A percentile compares a stretch with the other conserved stretches of the same genome.
Conservation (phyloP, 305 asterid species). For the Coffea humblotiana region DNA sequence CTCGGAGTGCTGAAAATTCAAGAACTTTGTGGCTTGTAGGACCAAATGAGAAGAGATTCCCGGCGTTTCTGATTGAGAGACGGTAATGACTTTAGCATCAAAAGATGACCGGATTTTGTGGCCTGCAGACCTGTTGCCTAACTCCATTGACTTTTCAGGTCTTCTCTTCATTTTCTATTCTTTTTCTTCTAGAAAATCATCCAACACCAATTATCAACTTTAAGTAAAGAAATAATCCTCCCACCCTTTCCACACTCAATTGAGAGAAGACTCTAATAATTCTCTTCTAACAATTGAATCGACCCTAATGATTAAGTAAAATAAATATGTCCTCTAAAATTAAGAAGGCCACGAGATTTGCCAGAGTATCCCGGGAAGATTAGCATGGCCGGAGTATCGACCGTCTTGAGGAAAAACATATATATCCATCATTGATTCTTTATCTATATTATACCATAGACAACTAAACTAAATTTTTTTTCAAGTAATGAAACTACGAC, state of each 20-base stretch:
- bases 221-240: too few relatives aligned
- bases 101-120: not conserved
- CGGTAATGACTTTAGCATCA: slow-evolving; percentile 1
- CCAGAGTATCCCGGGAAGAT: too few relatives aligned
- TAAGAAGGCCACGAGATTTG: too few relatives aligned
- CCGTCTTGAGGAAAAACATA: not conserved
- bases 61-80: slow-evolving; percentile 4
- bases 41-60: slow-evolving; percentile 18
- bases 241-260: too few relatives aligned
- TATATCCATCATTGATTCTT: not conserved
- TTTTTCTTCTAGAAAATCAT: not conserved
- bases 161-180: not conserved
- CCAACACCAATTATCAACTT: not conserved
- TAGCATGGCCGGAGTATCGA: too few relatives aligned
- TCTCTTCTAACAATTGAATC: too few relatives aligned
- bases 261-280: too few relatives aligned
- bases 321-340: not conserved
- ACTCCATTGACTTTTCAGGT: slow-evolving; percentile 3
- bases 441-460: not conserved
- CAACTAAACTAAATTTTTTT: not conserved
- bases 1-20: slow-evolving; percentile 2
- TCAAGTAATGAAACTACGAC: not conserved
- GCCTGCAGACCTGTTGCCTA: slow-evolving; percentile 13
- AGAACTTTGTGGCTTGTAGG: slow-evolving; percentile 18
- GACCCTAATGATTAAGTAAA: too few relatives aligned